Conservation (phyloP, 495 filamentous ascomycete genomes). For the Tuber borchii region DNA sequence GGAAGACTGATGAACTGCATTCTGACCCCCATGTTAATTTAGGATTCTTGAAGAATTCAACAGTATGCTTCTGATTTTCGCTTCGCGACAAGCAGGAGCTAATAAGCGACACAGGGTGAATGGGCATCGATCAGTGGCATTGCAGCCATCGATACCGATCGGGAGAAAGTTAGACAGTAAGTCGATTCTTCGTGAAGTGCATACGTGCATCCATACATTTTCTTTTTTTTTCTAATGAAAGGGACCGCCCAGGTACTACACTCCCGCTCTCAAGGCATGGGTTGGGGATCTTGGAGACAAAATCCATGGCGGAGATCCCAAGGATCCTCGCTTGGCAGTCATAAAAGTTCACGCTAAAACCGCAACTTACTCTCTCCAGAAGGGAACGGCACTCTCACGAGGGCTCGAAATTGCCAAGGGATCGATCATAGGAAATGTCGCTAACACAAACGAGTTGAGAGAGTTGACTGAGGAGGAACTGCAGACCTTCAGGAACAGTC, state of each 20-base stretch:
- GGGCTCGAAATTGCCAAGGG: slow-evolving; percentile 70
- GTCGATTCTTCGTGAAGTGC: neutral
- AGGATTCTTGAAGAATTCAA: slow-evolving; percentile 69
- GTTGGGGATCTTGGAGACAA: slow-evolving; percentile 86
- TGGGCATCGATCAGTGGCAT: slow-evolving; percentile 78
- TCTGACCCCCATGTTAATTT: slow-evolving; percentile 75
- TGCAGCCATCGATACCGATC: slow-evolving; percentile 62
- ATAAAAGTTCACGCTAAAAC: slow-evolving; percentile 60
- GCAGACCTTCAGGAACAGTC: slow-evolving; percentile 46
- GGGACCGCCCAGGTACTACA: slow-evolving; percentile 49
- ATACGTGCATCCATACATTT: neutral
- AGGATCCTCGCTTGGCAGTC: slow-evolving; percentile 72
- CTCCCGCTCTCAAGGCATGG: slow-evolving; percentile 71
- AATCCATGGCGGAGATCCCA: slow-evolving; percentile 70
- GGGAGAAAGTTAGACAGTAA: slow-evolving; percentile 61
- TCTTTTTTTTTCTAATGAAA: slow-evolving; percentile 1
- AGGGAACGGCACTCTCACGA: slow-evolving; percentile 53
- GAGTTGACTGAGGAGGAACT: slow-evolving; percentile 68
- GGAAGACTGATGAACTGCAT: slow-evolving; percentile 79
- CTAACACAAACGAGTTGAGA: slow-evolving; percentile 69
- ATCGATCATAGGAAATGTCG: slow-evolving; percentile 61
- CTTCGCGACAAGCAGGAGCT: neutral
- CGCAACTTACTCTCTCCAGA: slow-evolving; percentile 56
- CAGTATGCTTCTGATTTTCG: slow-evolving; percentile 47
- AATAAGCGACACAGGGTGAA: slow-evolving; percentile 41